These are phyloP conservation scores for Protoeuglena noctilucae DNA, from an alignment of 139 green algal genomes.

Conservation along the genomic window DNA sequence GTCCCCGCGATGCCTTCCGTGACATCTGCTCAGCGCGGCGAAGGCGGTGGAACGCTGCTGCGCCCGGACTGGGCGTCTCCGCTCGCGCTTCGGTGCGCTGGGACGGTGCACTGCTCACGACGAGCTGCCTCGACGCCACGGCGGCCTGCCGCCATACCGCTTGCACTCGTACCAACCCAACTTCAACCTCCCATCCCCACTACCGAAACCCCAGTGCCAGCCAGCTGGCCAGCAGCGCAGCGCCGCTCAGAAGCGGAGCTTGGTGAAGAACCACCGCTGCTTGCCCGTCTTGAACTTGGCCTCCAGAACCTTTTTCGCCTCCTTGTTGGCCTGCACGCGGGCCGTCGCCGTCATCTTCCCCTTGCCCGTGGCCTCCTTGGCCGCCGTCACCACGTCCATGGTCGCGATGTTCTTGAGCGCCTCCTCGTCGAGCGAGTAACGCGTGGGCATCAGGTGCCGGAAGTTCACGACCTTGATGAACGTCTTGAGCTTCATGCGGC, in stretches of 20 bases:
- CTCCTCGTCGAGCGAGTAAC: slow-evolving; percentile 95
- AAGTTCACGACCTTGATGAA: slow-evolving; percentile 99
- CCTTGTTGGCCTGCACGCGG: slow-evolving; percentile 6
- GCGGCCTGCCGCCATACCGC: no score
- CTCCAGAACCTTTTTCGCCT: slow-evolving; percentile 83
- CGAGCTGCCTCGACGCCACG: no score
- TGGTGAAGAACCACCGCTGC: slow-evolving; percentile 99
- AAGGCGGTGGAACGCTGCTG: no score
- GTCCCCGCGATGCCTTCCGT: no score
- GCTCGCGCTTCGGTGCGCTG: no score
- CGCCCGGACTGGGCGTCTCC: no score
- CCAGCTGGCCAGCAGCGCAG: no score
- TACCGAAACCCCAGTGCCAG: no score
- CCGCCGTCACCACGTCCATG: slow-evolving; percentile 65
- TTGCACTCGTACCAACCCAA: no score
- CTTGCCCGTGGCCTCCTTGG: slow-evolving; percentile 52
- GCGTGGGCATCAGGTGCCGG: slow-evolving; percentile 98
- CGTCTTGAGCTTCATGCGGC: slow-evolving; percentile 35
- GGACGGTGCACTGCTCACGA: no score
- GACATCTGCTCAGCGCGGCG: no score
- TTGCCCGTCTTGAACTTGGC: slow-evolving; percentile 99
- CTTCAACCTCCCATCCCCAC: no score
- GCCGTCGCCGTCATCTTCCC: not conserved
- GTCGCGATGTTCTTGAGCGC: slow-evolving; percentile 69
- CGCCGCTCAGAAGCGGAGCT: slow-evolving; percentile 92